Base-by-base conservation (phyloP, 768 basidiomycete genomes). In the Naganishia randhawae region DNA sequence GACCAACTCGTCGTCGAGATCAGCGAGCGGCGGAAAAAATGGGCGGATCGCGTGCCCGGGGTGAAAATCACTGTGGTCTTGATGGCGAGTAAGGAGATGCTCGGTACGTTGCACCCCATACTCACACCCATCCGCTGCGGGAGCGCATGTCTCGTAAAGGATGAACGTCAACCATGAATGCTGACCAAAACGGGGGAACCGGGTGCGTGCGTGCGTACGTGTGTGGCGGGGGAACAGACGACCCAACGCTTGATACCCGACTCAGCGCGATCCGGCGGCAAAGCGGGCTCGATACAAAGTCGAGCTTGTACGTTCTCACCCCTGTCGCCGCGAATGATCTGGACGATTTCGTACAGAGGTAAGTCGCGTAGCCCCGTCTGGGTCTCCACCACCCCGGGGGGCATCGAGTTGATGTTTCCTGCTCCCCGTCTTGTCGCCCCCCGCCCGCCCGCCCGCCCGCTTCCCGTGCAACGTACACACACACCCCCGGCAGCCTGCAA, bases 51-150 rank as follows among this genome's bases (percentile, higher is more conserved):
- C 68, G 88, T 62, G 86, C 88, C 2, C 82, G 89, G 89, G 5
- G 89, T 97, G 73, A 98, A 98, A 81, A 84, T 99, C 48, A 96
- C 95, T 0, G 91, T 94, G 13, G 93, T 97, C 3, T 83, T 98
- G 29, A 84, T 97, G 80, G 91, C 93, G n/a, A 91, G 87, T 71
- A 84, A 93, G 67, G 85, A 84, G 61, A 86, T 95, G 84, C 83
- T 99, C 70, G 92, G 92, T 93, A 70, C 65, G 86, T 82, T 29
- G 33, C 19, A 16, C 19, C 27, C 13, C 17, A 66, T 55, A 19
- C 19, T 16, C 53, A 35, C 39, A 22, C 8, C 9, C 19, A 14
- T 32, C 48, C 2, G 1, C n/a, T 13, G 42, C 27, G 32, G 22
- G 45, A 53, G 10, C 32, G 11, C n/a, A 32, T 4, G 3, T n/a